These are phyloP conservation scores for Syzygium grande DNA, from an alignment of 345 rosid species.

Conservation along the genomic window DNA sequence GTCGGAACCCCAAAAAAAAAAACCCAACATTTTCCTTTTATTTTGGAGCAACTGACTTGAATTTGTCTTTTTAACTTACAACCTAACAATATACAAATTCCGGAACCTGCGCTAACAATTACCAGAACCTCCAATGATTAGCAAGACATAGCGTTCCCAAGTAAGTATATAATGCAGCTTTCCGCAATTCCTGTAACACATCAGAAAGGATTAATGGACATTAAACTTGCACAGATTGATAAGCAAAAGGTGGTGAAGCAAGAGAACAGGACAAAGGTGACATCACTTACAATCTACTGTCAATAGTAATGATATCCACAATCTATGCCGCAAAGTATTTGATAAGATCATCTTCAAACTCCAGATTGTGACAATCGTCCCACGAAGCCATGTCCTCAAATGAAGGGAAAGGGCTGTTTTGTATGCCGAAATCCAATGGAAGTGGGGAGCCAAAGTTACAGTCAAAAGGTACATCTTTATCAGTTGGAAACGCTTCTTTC, in stretches of 20 bases:
- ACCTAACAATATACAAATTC: background rate
- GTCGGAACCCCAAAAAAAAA: background rate
- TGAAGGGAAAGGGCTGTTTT: constrained; percentile 12
- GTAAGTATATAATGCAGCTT: background rate
- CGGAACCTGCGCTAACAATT: background rate
- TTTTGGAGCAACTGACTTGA: background rate
- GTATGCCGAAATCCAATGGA: constrained; percentile 28
- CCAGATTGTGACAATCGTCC: constrained; percentile 7
- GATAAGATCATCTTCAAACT: constrained; percentile 13
- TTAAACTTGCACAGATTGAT: background rate
- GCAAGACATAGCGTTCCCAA: background rate
- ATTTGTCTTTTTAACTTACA: background rate
- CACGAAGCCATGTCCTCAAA: constrained; percentile 7
- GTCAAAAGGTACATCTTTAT: constrained; percentile 51
- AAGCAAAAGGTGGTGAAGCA: background rate
- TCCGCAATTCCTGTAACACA: background rate
- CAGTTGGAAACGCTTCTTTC: constrained; percentile 38
- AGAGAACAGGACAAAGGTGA: background rate
- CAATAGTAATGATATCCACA: background rate
- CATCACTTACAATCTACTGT: constrained; percentile 1
- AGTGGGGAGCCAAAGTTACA: constrained; percentile 50
- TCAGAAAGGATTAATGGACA: background rate
- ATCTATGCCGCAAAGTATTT: constrained; percentile 14
- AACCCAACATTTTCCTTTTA: background rate
- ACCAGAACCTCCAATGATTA: background rate